Percentiles rank a stretch among this genome's conserved stretches.
Evolutionary conservation across 768 basidiomycete genomes (phyloP).

Genomic region (Pilatotrama ljubarskyi): DNA sequence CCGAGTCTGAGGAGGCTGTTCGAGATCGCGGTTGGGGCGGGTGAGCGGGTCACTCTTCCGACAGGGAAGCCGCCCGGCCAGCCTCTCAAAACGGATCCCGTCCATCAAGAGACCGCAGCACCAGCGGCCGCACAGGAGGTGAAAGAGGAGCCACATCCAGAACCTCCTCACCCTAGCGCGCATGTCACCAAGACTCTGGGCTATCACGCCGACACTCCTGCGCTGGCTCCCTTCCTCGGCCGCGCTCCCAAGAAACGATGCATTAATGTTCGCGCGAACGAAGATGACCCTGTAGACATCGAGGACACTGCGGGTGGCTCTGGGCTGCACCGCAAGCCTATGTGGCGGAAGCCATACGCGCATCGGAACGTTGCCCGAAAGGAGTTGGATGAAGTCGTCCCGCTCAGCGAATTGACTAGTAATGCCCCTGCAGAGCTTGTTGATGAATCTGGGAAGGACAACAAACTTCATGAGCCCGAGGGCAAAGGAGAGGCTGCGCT

Average conservation of each 20-base stretch:
- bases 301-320: conserved; percentile 5
- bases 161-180: conserved; percentile 28
- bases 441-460: neutral
- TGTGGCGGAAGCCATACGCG: conserved; percentile 41
- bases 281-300: conserved; percentile 38
- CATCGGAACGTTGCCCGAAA: conserved; percentile 45
- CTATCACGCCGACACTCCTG: conserved; percentile 51
- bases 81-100: neutral
- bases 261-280: conserved; percentile 38
- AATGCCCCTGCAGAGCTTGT: neutral
- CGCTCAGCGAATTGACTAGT: neutral
- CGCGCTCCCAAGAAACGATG: conserved; percentile 42
- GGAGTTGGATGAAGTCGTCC: conserved; percentile 33
- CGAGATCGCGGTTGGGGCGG: conserved; percentile 48
- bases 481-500: neutral
- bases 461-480: neutral
- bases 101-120: neutral
- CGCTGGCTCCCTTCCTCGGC: conserved; percentile 52
- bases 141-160: neutral
- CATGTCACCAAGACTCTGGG: conserved; percentile 51
- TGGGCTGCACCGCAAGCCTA: neutral
- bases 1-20: conserved; percentile 49
- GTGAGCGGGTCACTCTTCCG: conserved; percentile 23
- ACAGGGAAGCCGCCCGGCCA: neutral
- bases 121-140: neutral